Base-by-base conservation (phyloP, 768 basidiomycete genomes). In the Glaciozyma martinii region DNA sequence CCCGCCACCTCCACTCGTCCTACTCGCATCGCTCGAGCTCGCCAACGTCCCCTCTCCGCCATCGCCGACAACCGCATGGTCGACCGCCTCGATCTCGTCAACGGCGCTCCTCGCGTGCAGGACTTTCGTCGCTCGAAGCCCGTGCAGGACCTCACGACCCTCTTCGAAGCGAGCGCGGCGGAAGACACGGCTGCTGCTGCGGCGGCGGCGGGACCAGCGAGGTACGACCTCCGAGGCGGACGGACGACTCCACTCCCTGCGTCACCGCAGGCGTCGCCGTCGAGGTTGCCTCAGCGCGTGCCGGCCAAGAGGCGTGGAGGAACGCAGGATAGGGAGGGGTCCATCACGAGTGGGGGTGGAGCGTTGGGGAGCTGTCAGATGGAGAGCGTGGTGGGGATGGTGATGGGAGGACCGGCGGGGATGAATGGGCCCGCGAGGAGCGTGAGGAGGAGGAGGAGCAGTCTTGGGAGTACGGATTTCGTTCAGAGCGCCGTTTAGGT, bases 41-140 rank as follows among this genome's bases (percentile, higher is more conserved):
- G 60, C 15, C 55, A 27, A 23, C 61, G 61, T 3, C 66, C 66
- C 29, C 61, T 63, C 37, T 63, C 66, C 4, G 61, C 66, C 1
- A 59, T 67, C 42, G 55, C 61, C 16, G 66, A 67, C 55, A 67
- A 67, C 57, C 59, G 59, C 25, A 63, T 61, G 27, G 59, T 63
- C 56, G 62, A 60, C 59, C 61, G 61, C 9, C 12, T 61, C 56
- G 55, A 27, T 19, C 30, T 30, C 37, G 25, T 33, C 16, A 32
- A 12, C 23, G 46, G 19, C 7, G 18, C 49, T 19, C 29, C 59
- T 5, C 16, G 21, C n/a, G 30, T 18, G 10, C 21, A 10, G 33
- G 30, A 18, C 42, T 9, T 53, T 27, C 29, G 19, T 50, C 58
- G 64, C 16, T 50, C 50, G 3, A 29, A 52, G 15, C 44, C 44